Percentiles rank a stretch among this genome's conserved stretches.
phyloP scores from a whole-genome alignment of 1,284 basidiomycete genomes.

The Cutaneotrichosporon sp. region DNA sequence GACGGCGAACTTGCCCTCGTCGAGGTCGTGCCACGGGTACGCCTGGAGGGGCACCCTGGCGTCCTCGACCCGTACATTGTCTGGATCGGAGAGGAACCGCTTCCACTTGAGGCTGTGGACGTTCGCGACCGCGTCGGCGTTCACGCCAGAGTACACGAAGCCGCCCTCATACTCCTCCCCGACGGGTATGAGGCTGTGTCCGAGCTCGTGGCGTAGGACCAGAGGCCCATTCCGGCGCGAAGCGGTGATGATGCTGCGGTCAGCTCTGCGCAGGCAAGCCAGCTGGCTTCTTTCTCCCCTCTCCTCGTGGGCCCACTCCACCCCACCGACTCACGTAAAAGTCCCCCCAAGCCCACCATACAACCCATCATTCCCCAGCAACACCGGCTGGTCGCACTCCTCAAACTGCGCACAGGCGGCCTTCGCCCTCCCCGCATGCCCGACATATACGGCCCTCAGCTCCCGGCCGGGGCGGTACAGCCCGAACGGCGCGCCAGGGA shows the following conservation, averaged over 20 bases:
- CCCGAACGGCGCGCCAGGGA: constrained; percentile 71
- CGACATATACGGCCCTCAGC: constrained; percentile 73
- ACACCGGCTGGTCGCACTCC: constrained; percentile 71
- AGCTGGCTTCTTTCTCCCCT: too few relatives aligned
- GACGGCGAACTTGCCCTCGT: constrained; percentile 61
- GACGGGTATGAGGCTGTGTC: constrained; percentile 60
- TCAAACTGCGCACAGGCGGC: constrained; percentile 62
- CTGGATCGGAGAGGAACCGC: constrained; percentile 65
- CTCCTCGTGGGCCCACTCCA: too few relatives aligned
- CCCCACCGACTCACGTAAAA: constrained; percentile 78
- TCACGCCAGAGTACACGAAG: constrained; percentile 69
- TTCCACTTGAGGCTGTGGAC: constrained; percentile 62
- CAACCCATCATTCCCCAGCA: constrained; percentile 75
- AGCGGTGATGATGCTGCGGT: constrained; percentile 69
- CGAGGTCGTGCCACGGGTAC: constrained; percentile 65
- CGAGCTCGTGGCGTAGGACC: constrained; percentile 78
- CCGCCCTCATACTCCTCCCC: constrained; percentile 86
- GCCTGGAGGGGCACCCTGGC: constrained; percentile 72
- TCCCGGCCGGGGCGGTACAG: constrained; percentile 77
- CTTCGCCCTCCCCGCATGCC: constrained; percentile 65
- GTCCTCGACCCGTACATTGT: constrained; percentile 61
- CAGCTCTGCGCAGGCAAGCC: not conserved
- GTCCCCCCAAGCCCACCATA: constrained; percentile 82
- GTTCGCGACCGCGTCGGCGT: constrained; percentile 56
- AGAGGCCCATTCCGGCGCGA: constrained; percentile 75